A percentile compares a stretch with the other conserved stretches of the same genome.
Evolutionary conservation across 2,329 filamentous ascomycete genomes (phyloP).

Genomic region (Talaromyces piceae): DNA sequence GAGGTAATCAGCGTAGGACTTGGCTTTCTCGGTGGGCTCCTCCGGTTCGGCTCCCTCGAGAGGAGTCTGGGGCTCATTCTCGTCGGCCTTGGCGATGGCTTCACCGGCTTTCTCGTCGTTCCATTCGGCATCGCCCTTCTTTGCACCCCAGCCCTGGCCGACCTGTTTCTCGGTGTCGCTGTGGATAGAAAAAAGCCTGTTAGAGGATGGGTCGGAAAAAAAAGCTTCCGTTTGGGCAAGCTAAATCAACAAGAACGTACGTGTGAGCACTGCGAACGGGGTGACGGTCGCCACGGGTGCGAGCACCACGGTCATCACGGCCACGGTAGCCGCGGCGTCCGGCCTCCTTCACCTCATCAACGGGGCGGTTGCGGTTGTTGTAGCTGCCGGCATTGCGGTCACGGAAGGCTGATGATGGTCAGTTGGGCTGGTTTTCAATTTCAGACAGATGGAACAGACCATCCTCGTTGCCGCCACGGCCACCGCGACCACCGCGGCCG

Average conservation of each 20-base stretch:
- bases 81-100: slow-evolving; percentile 76
- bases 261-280: slow-evolving; percentile 49
- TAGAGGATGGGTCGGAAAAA: too few species aligned
- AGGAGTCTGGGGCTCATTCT: slow-evolving; percentile 59
- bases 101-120: slow-evolving; percentile 89
- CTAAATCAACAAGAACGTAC: slow-evolving; percentile 37
- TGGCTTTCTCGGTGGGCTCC: slow-evolving; percentile 69
- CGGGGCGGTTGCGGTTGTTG: slow-evolving; percentile 74
- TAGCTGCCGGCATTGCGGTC: slow-evolving; percentile 74
- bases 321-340: slow-evolving; percentile 44
- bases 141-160: slow-evolving; percentile 80
- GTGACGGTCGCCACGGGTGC: slow-evolving; percentile 55
- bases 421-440: too few species aligned
- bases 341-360: slow-evolving; percentile 55
- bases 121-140: slow-evolving; percentile 73
- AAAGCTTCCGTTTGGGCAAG: not conserved
- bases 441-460: slow-evolving; percentile 56
- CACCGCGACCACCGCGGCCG: slow-evolving; percentile 41
- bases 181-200: too few species aligned
- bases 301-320: slow-evolving; percentile 53
- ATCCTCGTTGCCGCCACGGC: slow-evolving; percentile 68
- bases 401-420: slow-evolving; percentile 62
- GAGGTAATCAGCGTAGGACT: slow-evolving; percentile 85
- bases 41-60: slow-evolving; percentile 35
- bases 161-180: slow-evolving; percentile 44